Evolutionary conservation across 129 eudicot genomes (phyloP).

Genomic region (Pulicaria dysenterica): DNA sequence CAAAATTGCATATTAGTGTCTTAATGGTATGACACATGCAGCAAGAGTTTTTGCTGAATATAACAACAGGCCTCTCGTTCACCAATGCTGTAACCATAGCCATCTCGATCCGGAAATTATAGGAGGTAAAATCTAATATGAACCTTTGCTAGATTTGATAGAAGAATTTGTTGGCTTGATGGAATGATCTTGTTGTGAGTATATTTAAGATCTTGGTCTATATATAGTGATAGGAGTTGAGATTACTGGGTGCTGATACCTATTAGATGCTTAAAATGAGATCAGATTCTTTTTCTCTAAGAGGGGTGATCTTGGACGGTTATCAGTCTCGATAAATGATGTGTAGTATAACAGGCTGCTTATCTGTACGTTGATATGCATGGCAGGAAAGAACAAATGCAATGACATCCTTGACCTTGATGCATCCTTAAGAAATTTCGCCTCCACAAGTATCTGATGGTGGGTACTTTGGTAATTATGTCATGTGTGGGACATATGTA

Average conservation of each 20-base stretch:
- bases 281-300: constrained; percentile 34
- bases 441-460: constrained; percentile 3
- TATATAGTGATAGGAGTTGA: constrained; percentile 34
- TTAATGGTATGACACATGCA: constrained; percentile 67
- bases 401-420: constrained; percentile 20
- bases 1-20: constrained; percentile 63
- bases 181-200: constrained; percentile 2
- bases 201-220: constrained; percentile 12
- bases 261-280: constrained; percentile 30
- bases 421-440: too few relatives aligned
- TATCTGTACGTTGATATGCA: constrained; percentile 35
- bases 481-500: constrained; percentile 11
- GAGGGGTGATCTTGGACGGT: not conserved
- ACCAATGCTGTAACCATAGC: constrained; percentile 45
- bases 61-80: constrained; percentile 58
- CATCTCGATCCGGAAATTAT: constrained; percentile 32
- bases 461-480: constrained; percentile 23
- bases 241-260: constrained; percentile 16
- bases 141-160: constrained; percentile 1
- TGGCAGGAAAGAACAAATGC: constrained; percentile 18
- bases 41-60: constrained; percentile 64
- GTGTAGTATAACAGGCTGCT: constrained; percentile 15
- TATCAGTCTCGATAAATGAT: constrained; percentile 27
- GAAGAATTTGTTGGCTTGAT: not conserved
- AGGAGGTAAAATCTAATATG: not conserved